Conservation (phyloP, 2,329 filamentous ascomycete genomes). For the Hypoxylon rubiginosum region DNA sequence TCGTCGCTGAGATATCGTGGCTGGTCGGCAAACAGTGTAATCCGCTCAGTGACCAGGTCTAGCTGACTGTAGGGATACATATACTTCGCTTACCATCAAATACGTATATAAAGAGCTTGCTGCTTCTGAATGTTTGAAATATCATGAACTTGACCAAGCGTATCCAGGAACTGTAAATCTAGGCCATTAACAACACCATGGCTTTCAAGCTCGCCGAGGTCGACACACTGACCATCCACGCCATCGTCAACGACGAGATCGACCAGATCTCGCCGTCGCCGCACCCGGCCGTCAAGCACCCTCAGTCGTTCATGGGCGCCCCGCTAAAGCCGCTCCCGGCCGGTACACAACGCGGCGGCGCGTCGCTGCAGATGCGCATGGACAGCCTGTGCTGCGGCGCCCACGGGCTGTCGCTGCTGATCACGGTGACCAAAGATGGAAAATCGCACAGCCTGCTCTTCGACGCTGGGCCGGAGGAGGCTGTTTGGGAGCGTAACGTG, state of each 20-base stretch:
- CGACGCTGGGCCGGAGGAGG: constrained; percentile 66
- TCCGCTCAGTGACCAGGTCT: not conserved
- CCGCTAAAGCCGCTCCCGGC: constrained; percentile 54
- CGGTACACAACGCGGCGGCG: constrained; percentile 56
- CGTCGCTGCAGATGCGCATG: constrained; percentile 61
- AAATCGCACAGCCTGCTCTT: constrained; percentile 64
- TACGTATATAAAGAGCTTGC: not conserved
- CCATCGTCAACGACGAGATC: constrained; percentile 68
- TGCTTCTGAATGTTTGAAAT: not conserved
- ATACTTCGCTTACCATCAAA: no score
- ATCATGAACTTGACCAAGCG: not conserved
- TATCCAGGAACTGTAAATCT: no score
- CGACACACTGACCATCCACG: constrained; percentile 59
- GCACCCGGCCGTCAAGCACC: constrained; percentile 58
- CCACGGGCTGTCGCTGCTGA: constrained; percentile 66
- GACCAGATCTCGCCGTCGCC: constrained; percentile 64
- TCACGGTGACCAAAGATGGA: constrained; percentile 63
- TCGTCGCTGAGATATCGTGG: constrained; percentile 12
- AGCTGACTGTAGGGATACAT: not conserved
- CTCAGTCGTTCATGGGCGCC: constrained; percentile 59
- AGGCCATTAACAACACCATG: no score
- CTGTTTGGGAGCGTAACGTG: constrained; percentile 64
- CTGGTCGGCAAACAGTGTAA: constrained; percentile 18
- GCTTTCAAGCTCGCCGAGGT: constrained; percentile 41
- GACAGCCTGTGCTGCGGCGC: constrained; percentile 66